These are phyloP conservation scores for Cardamine occulta DNA, from an alignment of 345 rosid genomes.

Conservation along the genomic window DNA sequence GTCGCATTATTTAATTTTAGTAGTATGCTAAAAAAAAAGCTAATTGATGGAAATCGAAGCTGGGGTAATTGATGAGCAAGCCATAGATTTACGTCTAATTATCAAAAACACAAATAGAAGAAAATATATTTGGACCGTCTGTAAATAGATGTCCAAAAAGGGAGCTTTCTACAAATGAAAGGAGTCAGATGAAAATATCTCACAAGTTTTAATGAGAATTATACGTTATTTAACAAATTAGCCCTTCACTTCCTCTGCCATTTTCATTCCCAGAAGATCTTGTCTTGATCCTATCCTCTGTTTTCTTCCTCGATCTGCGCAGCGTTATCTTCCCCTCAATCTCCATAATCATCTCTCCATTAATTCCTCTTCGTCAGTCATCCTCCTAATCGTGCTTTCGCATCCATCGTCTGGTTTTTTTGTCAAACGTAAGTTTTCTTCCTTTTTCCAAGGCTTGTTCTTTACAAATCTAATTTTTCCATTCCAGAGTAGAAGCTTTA, in stretches of 20 bases:
- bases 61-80: background rate
- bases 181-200: slow-evolving; percentile 26
- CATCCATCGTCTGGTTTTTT: background rate
- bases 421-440: slow-evolving; percentile 22
- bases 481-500: background rate
- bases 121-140: background rate
- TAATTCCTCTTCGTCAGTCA: background rate
- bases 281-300: slow-evolving; percentile 32
- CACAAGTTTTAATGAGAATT: background rate
- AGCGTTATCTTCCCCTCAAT: background rate
- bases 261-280: slow-evolving; percentile 16
- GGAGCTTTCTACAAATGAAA: background rate
- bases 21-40: background rate
- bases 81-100: background rate
- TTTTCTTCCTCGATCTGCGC: slow-evolving; percentile 26
- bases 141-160: background rate
- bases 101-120: background rate
- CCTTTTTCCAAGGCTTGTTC: background rate
- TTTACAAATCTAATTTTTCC: background rate
- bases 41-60: background rate
- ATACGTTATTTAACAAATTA: slow-evolving; percentile 25
- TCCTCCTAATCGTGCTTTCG: background rate
- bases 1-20: background rate
- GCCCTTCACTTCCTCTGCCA: slow-evolving; percentile 22
- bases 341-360: background rate